Base-by-base conservation (phyloP, 1,284 basidiomycete genomes). In the Papiliotrema terrestris region DNA sequence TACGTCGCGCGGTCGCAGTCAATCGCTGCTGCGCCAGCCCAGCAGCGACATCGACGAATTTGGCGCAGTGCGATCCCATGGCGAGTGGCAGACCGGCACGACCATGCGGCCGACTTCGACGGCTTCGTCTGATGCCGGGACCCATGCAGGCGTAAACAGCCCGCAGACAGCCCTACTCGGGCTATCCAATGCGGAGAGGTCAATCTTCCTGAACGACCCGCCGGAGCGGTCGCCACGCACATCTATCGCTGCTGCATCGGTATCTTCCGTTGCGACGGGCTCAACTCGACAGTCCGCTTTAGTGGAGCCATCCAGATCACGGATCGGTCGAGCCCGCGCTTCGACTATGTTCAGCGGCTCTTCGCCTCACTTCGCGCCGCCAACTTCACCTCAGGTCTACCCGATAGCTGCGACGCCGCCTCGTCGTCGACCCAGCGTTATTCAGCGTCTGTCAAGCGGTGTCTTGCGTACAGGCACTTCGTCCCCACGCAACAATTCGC, bases 381-480 rank as follows among this genome's bases (percentile, higher is more conserved):
- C 64, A 2, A 41, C 61, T 23, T 68, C 67, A 2, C 64, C 69
- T 3, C 53, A 49, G 19, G 41, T 65, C 3, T 62, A 61, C 54
- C 67, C 69, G 0, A 53, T 51, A 6, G 44, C 64, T 0, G 64
- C 67, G 3, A 71, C 72, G 0, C 73, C 72, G 8, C 71, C 72
- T 9, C 66, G 72, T 2, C 60, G 65, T 15, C 59, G 71, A 29
- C 60, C 71, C 1, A 63, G 66, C 2, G 71, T 68, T 1, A 66
- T 74, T 3, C 58, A 65, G 17, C 63, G 69, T 6, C 38, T 75
- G 2, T 72, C 71, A 0, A 70, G 61, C 25, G 68, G 68, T 9
- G 55, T 73, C 4, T 62, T 75, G 32, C 59, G 66, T 0, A 51
- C 66, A 1, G 56, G 57, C 6, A 57, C 66, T 3, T 61, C 63